Conservation (phyloP, 2,329 filamentous ascomycete genomes). For the Fusarium humuli region DNA sequence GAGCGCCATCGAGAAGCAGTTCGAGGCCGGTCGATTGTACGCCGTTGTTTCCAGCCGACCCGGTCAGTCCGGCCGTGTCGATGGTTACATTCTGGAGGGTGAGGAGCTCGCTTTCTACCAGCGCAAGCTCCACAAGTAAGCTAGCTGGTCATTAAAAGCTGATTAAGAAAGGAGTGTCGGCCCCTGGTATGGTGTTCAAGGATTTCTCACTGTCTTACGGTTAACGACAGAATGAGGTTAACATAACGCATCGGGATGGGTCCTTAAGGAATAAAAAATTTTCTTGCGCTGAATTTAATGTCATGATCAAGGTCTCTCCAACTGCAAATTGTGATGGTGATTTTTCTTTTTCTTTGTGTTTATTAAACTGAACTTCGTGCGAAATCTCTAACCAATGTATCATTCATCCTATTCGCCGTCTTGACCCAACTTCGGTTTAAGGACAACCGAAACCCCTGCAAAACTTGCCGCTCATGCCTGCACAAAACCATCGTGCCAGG, state of each 20-base stretch:
- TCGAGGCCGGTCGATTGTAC: constrained; percentile 98
- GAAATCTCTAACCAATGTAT: constrained; percentile 13
- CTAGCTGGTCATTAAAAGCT: constrained; percentile 51
- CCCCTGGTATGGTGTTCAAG: constrained; percentile 54
- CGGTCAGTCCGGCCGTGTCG: constrained; percentile 94
- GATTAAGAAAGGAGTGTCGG: constrained; percentile 41
- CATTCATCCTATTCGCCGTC: constrained; percentile 16
- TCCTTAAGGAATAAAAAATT: constrained; percentile 54
- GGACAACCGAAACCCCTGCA: constrained; percentile 10
- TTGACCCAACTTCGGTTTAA: background rate
- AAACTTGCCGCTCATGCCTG: constrained; percentile 17
- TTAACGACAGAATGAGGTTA: constrained; percentile 54
- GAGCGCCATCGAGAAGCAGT: constrained; percentile 92
- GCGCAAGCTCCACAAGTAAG: constrained; percentile 98
- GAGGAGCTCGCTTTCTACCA: constrained; percentile 99
- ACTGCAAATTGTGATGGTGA: constrained; percentile 38
- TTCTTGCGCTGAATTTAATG: constrained; percentile 51
- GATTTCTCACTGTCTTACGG: constrained; percentile 53
- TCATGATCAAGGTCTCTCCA: constrained; percentile 47
- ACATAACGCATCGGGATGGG: constrained; percentile 53
- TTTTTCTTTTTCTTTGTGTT: background rate
- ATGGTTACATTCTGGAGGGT: constrained; percentile 98
- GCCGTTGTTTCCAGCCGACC: constrained; percentile 93
- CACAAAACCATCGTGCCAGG: constrained; percentile 8
- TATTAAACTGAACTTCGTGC: background rate